Conservation (phyloP, 495 filamentous ascomycete genomes). For the Geoglossum glabrum region DNA sequence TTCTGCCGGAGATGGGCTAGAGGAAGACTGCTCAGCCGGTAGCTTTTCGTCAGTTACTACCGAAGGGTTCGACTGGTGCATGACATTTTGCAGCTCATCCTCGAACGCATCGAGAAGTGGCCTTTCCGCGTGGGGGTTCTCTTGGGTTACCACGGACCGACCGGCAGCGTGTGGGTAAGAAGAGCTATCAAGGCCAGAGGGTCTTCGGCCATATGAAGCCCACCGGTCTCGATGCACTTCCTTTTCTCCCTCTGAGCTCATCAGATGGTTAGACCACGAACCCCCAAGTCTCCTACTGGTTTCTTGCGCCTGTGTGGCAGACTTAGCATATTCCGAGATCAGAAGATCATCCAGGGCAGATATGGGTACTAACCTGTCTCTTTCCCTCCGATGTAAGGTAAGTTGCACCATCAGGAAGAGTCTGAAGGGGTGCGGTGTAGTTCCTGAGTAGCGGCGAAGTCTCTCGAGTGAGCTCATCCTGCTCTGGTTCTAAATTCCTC, state of each 20-base stretch:
- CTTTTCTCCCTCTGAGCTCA: conserved; percentile 1
- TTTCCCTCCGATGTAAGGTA: conserved; percentile 10
- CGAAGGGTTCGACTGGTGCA: not conserved
- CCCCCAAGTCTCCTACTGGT: not conserved
- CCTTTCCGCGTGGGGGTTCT: not conserved
- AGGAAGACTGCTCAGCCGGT: not conserved
- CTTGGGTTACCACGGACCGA: not conserved
- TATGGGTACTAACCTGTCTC: conserved; percentile 7
- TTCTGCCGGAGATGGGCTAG: not conserved
- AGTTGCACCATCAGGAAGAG: not conserved
- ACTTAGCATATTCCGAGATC: not conserved
- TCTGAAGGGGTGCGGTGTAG: not conserved
- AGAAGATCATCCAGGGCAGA: not conserved
- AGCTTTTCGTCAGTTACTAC: not conserved
- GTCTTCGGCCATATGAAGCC: conserved; percentile 1
- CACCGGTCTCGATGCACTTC: conserved; percentile 1
- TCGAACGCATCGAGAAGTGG: conserved; percentile 3
- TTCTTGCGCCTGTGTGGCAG: not conserved
- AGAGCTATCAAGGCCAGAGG: not conserved
- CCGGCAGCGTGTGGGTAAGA: not conserved
- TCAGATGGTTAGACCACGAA: not conserved
- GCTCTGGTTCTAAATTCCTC: not conserved
- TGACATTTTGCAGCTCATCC: conserved; percentile 1
- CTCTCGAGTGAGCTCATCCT: conserved; percentile 2
- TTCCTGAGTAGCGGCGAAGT: not conserved